Percentiles rank a stretch among this genome's conserved stretches.
These are phyloP conservation scores for Cystobasidium tubakii DNA, from an alignment of 768 basidiomycete species.

Conservation along the genomic window DNA sequence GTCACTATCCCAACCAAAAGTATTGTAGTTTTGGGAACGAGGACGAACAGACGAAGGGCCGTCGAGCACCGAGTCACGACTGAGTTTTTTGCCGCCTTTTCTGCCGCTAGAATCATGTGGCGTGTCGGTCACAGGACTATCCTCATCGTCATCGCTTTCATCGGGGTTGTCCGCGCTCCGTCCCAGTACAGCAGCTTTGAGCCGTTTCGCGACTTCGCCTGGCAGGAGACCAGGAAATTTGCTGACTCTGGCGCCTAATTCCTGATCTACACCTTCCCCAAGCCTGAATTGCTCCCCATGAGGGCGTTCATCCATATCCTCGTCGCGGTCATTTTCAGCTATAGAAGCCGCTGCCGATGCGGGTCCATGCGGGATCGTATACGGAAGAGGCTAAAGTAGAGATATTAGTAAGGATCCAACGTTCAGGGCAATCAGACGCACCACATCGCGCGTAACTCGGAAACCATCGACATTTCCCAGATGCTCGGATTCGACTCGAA, in stretches of 20 bases:
- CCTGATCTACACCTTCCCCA: constrained; percentile 1
- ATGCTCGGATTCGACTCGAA: constrained; percentile 46
- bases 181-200: constrained; percentile 23
- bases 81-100: background rate
- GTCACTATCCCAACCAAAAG: constrained; percentile 32
- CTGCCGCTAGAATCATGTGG: background rate
- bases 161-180: background rate
- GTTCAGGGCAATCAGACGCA: no score
- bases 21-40: constrained; percentile 14
- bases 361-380: constrained; percentile 14
- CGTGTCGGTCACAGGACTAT: constrained; percentile 23
- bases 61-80: background rate
- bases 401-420: no score
- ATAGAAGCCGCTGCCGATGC: background rate
- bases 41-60: background rate
- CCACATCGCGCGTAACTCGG: constrained; percentile 36
- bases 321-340: background rate
- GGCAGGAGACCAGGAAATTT: constrained; percentile 19
- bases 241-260: constrained; percentile 8
- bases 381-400: constrained; percentile 5
- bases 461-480: constrained; percentile 41
- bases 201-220: constrained; percentile 8
- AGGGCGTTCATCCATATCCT: background rate
- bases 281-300: constrained; percentile 4
- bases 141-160: constrained; percentile 35